Conservation (phyloP, 2,329 filamentous ascomycete genomes). For the Penicillium digitatum region DNA sequence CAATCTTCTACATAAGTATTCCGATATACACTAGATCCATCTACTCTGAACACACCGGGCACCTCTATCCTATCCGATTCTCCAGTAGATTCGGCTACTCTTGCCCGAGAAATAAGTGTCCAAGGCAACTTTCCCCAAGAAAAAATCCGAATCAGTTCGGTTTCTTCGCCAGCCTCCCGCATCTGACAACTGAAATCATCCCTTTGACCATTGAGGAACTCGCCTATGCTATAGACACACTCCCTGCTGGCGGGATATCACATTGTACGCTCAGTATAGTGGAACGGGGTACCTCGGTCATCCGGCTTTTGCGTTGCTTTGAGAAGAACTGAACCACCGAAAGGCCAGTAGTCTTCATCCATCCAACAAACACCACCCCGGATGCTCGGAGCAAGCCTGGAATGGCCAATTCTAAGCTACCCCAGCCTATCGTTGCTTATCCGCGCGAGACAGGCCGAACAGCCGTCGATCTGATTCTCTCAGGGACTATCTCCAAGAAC, state of each 20-base stretch:
- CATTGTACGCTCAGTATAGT: neutral
- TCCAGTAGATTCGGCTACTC: neutral
- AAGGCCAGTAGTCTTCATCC: neutral
- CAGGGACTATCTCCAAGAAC: neutral
- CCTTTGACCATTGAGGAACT: neutral
- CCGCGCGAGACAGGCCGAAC: neutral
- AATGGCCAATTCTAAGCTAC: neutral
- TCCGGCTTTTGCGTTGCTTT: neutral
- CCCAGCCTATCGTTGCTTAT: neutral
- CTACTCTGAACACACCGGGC: neutral
- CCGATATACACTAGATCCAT: neutral
- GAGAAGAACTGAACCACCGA: neutral
- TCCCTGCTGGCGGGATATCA: neutral
- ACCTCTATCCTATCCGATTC: neutral
- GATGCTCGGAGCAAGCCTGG: neutral
- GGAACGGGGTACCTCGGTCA: neutral
- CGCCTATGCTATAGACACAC: neutral
- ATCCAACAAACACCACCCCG: neutral
- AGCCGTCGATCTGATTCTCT: neutral
- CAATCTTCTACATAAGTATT: neutral
- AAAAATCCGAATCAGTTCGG: neutral
- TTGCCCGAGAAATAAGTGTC: neutral
- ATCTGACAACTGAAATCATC: neutral
- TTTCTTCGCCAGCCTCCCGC: neutral
- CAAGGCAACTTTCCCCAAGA: neutral